Evolutionary conservation across 306 rosid species (phyloP).

Genomic region (Malus orientalis): DNA sequence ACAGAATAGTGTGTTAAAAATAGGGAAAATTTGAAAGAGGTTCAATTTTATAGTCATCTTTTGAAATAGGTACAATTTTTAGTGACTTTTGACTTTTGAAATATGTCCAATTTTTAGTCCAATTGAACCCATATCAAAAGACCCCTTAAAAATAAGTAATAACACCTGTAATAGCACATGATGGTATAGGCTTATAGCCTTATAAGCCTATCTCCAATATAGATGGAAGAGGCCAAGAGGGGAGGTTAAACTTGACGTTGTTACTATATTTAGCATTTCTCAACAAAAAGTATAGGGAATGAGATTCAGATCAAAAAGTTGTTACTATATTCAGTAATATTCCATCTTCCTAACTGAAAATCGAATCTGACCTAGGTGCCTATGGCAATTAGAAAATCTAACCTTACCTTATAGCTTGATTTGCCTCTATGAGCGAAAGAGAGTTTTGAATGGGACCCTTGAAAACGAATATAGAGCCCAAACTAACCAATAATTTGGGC

Average conservation of each 20-base stretch:
- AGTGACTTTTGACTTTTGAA: no score
- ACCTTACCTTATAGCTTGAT: neutral
- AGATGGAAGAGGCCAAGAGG: conserved; percentile 20
- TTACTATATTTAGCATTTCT: neutral
- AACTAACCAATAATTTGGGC: conserved; percentile 36
- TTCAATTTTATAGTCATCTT: no score
- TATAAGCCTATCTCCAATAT: conserved; percentile 28
- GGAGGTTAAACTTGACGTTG: neutral
- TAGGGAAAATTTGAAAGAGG: no score
- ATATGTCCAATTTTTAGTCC: no score
- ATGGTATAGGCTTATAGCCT: conserved; percentile 10
- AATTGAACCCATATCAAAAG: no score
- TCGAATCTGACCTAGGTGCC: conserved; percentile 23
- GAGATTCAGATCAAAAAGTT: conserved; percentile 20
- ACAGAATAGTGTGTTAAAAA: neutral
- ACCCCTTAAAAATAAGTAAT: neutral
- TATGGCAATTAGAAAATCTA: neutral
- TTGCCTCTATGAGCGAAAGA: neutral
- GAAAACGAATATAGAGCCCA: conserved; percentile 25
- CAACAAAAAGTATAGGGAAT: neutral
- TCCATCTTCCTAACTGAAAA: conserved; percentile 41
- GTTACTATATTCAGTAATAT: conserved; percentile 33
- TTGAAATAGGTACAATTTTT: no score
- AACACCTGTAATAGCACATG: neutral
- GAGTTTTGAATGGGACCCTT: conserved; percentile 26